phyloP scores from a whole-genome alignment of 495 filamentous ascomycete genomes.

The Tuber aestivum region DNA sequence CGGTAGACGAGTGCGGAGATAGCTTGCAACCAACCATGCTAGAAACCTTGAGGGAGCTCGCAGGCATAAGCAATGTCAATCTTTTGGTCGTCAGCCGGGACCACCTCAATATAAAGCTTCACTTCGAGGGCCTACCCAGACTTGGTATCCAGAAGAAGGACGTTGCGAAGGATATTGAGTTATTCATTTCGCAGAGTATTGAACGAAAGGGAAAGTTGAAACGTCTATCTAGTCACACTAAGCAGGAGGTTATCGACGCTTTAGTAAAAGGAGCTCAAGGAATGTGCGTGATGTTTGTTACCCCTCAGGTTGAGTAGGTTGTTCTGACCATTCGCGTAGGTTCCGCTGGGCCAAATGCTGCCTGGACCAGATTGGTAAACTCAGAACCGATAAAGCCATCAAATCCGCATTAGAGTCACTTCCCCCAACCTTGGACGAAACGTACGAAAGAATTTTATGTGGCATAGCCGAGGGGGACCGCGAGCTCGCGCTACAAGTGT shows the following conservation, averaged over 20 bases:
- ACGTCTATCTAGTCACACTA: not conserved
- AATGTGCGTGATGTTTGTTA: conserved; percentile 7
- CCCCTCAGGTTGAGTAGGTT: not conserved
- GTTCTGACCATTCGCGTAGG: not conserved
- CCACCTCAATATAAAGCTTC: conserved; percentile 13
- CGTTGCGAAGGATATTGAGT: conserved; percentile 10
- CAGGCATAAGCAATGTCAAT: not conserved
- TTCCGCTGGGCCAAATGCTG: conserved; percentile 18
- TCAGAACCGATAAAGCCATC: conserved; percentile 23
- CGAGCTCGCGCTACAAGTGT: conserved; percentile 9
- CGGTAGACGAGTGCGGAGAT: conserved; percentile 23
- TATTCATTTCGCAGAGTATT: conserved; percentile 9
- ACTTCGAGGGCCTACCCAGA: not conserved
- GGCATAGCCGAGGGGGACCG: conserved; percentile 31
- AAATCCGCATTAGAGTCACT: conserved; percentile 37
- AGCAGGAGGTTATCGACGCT: conserved; percentile 5
- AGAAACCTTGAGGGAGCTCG: not conserved
- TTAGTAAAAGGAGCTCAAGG: conserved; percentile 10
- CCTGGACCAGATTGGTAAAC: conserved; percentile 26
- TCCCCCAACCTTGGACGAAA: conserved; percentile 43
- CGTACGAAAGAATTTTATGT: conserved; percentile 43
- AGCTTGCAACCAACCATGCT: not conserved
- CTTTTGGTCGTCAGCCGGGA: conserved; percentile 18
- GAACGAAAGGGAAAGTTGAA: conserved; percentile 8
- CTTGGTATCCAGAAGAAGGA: conserved; percentile 6